Conservation (phyloP, 2,329 filamentous ascomycete species). For the Talaromyces sp. region DNA sequence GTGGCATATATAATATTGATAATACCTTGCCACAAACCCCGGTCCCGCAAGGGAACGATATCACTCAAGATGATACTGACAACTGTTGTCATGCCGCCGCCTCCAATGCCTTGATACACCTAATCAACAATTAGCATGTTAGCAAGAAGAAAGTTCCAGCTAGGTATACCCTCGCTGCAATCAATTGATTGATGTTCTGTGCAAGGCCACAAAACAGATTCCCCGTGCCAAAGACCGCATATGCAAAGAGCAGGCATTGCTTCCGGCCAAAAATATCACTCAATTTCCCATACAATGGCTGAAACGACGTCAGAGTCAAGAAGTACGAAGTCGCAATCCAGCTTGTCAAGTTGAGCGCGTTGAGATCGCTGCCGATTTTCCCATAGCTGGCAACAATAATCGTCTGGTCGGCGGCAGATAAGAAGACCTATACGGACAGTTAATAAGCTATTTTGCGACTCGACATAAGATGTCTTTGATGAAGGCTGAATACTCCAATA, state of each 20-base stretch:
- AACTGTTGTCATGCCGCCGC: slow-evolving; percentile 66
- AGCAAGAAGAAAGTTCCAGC: slow-evolving; percentile 15
- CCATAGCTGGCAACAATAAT: slow-evolving; percentile 73
- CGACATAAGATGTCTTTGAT: not conserved
- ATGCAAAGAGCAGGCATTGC: slow-evolving; percentile 57
- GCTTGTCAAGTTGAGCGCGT: slow-evolving; percentile 72
- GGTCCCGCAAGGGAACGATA: slow-evolving; percentile 61
- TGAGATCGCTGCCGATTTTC: slow-evolving; percentile 77
- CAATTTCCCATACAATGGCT: slow-evolving; percentile 62
- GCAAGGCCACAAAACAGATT: slow-evolving; percentile 58
- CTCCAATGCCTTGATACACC: slow-evolving; percentile 59
- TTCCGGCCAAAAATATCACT: slow-evolving; percentile 49
- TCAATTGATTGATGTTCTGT: slow-evolving; percentile 58
- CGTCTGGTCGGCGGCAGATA: slow-evolving; percentile 70
- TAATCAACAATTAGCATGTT: slow-evolving; percentile 10
- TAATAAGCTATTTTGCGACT: slow-evolving; percentile 5
- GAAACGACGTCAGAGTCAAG: slow-evolving; percentile 67
- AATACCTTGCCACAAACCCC: slow-evolving; percentile 68
- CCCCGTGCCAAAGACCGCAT: slow-evolving; percentile 59
- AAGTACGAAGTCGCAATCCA: slow-evolving; percentile 73
- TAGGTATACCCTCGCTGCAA: slow-evolving; percentile 50
- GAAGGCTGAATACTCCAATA: slow-evolving; percentile 45
- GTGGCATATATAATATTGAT: slow-evolving; percentile 66
- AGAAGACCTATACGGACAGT: slow-evolving; percentile 48
- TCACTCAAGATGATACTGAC: slow-evolving; percentile 66